These are phyloP conservation scores for Alnus glutinosa DNA, from an alignment of 306 rosid species.

Conservation along the genomic window DNA sequence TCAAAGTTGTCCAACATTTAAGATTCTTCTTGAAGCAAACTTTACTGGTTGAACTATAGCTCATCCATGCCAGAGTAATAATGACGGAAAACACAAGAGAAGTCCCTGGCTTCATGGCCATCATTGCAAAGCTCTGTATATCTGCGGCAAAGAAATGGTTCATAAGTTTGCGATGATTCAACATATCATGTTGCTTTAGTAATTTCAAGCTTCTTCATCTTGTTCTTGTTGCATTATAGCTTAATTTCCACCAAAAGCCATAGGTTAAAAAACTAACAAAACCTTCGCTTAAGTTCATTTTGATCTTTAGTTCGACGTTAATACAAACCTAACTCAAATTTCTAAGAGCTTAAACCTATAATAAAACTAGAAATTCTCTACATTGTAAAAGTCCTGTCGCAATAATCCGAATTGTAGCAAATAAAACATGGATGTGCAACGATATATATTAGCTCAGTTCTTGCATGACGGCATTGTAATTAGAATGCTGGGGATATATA, in stretches of 20 bases:
- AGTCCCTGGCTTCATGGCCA: constrained; percentile 68
- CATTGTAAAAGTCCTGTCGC: too few species aligned
- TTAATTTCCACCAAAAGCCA: not conserved
- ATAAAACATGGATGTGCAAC: not conserved
- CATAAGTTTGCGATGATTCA: constrained; percentile 4
- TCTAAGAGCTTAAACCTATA: not conserved
- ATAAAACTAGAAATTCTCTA: not conserved
- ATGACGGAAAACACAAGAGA: constrained; percentile 82
- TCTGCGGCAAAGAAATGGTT: constrained; percentile 40
- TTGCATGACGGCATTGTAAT: not conserved
- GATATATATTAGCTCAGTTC: not conserved
- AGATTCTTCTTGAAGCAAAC: not conserved
- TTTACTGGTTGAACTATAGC: constrained; percentile 5
- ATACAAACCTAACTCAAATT: not conserved
- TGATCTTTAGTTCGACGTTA: not conserved
- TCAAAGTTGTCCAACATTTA: not conserved
- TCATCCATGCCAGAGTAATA: constrained; percentile 67
- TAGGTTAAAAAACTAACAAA: not conserved
- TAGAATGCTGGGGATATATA: too few species aligned
- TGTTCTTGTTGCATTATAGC: not conserved
- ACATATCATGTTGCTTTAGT: not conserved
- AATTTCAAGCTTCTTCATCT: not conserved
- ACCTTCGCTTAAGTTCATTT: not conserved
- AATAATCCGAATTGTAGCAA: too few species aligned
- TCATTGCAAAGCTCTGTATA: constrained; percentile 60